These are phyloP conservation scores for Aspergillus neoniger DNA, from an alignment of 2,329 filamentous ascomycete genomes.

Conservation along the genomic window DNA sequence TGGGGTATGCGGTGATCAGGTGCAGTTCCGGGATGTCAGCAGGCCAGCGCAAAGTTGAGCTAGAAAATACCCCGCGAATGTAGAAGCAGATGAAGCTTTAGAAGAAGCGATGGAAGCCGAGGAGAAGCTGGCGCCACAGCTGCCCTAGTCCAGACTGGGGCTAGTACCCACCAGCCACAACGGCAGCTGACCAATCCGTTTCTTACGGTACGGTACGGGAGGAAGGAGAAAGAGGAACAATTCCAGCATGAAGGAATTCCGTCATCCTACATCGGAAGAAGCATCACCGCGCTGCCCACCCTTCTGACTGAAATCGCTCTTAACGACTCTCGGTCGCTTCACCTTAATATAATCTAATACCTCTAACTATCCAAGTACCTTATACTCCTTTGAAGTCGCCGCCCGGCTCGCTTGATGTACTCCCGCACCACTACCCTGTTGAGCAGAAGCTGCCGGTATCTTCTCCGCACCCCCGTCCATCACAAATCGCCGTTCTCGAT, in stretches of 20 bases:
- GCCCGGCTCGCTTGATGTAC: conserved; percentile 38
- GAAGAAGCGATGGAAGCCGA: conserved; percentile 5
- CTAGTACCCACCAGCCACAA: conserved; percentile 6
- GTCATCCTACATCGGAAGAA: conserved; percentile 7
- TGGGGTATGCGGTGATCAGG: background rate
- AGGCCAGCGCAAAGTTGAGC: background rate
- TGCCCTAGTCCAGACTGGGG: conserved; percentile 3
- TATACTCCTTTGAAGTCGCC: background rate
- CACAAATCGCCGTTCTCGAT: conserved; percentile 35
- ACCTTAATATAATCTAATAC: background rate
- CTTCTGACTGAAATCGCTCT: background rate
- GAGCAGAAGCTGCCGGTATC: conserved; percentile 44
- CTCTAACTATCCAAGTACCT: background rate
- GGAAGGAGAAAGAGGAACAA: background rate
- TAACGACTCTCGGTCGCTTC: background rate
- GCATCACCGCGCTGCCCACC: conserved; percentile 2
- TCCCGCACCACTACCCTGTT: conserved; percentile 37
- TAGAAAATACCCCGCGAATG: background rate
- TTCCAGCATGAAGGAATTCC: conserved; percentile 5
- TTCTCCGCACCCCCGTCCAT: conserved; percentile 34
- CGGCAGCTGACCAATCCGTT: conserved; percentile 7
- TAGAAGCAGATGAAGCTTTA: background rate
- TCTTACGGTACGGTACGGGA: background rate
- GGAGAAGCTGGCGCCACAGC: conserved; percentile 22
- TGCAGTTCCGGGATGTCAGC: background rate